Evolutionary conservation across 2,329 filamentous ascomycete species (phyloP).

Genomic region (Hymenoscyphus fructigenus): DNA sequence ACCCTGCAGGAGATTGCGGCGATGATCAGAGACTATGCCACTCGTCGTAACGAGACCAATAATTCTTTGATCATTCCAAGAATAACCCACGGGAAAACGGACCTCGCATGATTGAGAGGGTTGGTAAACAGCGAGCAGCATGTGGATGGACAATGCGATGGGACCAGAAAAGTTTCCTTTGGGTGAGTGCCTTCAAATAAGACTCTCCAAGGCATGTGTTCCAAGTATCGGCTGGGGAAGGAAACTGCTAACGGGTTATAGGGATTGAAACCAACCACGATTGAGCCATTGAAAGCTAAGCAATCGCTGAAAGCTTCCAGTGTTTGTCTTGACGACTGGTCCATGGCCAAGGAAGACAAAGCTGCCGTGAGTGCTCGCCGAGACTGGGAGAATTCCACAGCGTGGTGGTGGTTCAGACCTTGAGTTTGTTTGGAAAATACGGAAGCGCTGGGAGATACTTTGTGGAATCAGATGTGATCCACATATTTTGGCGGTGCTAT

Average conservation of each 20-base stretch:
- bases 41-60: neutral
- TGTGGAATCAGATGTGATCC: too few species aligned
- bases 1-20: neutral
- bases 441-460: too few species aligned
- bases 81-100: neutral
- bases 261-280: slow-evolving; percentile 98
- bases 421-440: too few species aligned
- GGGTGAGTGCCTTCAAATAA: slow-evolving; percentile 58
- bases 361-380: too few species aligned
- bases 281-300: slow-evolving; percentile 90
- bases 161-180: slow-evolving; percentile 70
- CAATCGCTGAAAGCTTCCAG: slow-evolving; percentile 77
- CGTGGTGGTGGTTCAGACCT: too few species aligned
- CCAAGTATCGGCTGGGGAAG: neutral
- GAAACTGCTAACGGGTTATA: slow-evolving; percentile 35
- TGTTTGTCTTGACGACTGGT: too few species aligned
- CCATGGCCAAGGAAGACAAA: too few species aligned
- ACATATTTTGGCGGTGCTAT: too few species aligned
- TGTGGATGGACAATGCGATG: too few species aligned
- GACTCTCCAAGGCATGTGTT: slow-evolving; percentile 70
- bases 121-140: neutral
- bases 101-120: neutral
- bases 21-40: neutral
- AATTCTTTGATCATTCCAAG: neutral
- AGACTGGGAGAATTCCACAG: too few species aligned